Evolutionary conservation across 768 basidiomycete species (phyloP).

Genomic region (Dendrothele bispora): DNA sequence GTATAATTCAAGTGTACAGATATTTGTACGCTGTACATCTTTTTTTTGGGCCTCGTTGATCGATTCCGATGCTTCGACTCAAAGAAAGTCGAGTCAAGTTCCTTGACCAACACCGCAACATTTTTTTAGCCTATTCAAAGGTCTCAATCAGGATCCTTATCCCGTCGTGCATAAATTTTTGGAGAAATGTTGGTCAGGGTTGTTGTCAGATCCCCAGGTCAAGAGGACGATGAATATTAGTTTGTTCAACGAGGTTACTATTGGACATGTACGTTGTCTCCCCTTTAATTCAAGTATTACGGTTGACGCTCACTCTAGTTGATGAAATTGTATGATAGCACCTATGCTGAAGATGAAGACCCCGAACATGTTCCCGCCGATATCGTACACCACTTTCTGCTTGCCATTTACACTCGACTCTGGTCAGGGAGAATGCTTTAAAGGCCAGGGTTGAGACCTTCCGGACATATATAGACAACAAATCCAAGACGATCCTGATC

Average conservation of each 20-base stretch:
- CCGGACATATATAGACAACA: conserved; percentile 53
- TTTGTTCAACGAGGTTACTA: conserved; percentile 65
- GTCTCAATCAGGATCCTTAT: conserved; percentile 66
- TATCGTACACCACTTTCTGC: conserved; percentile 83
- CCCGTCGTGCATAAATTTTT: conserved; percentile 60
- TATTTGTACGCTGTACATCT: conserved; percentile 74
- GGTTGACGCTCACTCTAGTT: conserved; percentile 51
- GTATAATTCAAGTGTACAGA: conserved; percentile 40
- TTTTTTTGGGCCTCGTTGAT: conserved; percentile 76
- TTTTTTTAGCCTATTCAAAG: conserved; percentile 74
- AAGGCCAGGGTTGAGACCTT: conserved; percentile 88
- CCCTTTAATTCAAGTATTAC: conserved; percentile 40
- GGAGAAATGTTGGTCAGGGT: conserved; percentile 72
- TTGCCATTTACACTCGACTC: conserved; percentile 82
- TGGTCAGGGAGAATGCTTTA: conserved; percentile 84
- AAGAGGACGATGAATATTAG: conserved; percentile 70
- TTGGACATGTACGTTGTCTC: conserved; percentile 55
- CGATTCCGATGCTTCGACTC: conserved; percentile 41
- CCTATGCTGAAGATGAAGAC: conserved; percentile 44
- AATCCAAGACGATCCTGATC: conserved; percentile 23
- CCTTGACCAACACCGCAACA: conserved; percentile 68
- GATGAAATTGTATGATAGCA: conserved; percentile 71
- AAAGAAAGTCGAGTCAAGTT: conserved; percentile 62
- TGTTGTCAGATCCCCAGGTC: conserved; percentile 75
- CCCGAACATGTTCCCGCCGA: conserved; percentile 68